Conservation (phyloP, 495 filamentous ascomycete species). For the Penicillium bovifimosum region DNA sequence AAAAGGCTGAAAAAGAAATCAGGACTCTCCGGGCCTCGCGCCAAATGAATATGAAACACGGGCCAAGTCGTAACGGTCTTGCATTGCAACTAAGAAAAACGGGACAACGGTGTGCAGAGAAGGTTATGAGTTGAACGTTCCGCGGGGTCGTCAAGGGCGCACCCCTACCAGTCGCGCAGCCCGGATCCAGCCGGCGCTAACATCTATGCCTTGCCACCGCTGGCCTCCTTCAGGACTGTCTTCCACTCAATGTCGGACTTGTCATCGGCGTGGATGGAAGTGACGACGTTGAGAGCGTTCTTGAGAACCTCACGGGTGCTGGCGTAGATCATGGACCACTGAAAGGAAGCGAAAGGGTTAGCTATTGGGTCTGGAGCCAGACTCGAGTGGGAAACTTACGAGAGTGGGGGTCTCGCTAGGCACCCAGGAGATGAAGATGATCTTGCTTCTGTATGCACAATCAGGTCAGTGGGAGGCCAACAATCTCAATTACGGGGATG, state of each 20-base stretch:
- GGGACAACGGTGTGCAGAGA: conserved; percentile 28
- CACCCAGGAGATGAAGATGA: conserved; percentile 91
- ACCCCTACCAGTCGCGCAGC: conserved; percentile 24
- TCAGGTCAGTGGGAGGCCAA: conserved; percentile 10
- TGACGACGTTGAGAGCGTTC: conserved; percentile 70
- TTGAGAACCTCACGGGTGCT: conserved; percentile 91
- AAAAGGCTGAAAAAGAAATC: conserved; percentile 1
- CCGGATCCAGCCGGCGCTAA: conserved; percentile 38
- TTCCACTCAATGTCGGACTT: conserved; percentile 83
- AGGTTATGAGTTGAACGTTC: conserved; percentile 28
- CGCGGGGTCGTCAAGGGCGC: conserved; percentile 16
- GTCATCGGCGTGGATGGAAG: conserved; percentile 91
- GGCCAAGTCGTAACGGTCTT: conserved; percentile 39
- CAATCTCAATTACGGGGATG: not conserved
- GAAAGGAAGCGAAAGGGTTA: conserved; percentile 13
- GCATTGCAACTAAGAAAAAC: conserved; percentile 41
- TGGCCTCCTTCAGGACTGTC: conserved; percentile 68
- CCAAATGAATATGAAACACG: conserved; percentile 12
- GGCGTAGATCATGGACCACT: conserved; percentile 87
- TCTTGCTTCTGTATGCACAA: conserved; percentile 67
- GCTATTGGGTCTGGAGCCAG: conserved; percentile 5
- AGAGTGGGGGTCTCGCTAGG: conserved; percentile 76
- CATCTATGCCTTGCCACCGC: conserved; percentile 61
- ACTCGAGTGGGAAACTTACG: conserved; percentile 49
- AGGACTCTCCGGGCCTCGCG: not conserved